These are phyloP conservation scores for Naganishia onofrii DNA, from an alignment of 768 basidiomycete genomes.

Conservation along the genomic window DNA sequence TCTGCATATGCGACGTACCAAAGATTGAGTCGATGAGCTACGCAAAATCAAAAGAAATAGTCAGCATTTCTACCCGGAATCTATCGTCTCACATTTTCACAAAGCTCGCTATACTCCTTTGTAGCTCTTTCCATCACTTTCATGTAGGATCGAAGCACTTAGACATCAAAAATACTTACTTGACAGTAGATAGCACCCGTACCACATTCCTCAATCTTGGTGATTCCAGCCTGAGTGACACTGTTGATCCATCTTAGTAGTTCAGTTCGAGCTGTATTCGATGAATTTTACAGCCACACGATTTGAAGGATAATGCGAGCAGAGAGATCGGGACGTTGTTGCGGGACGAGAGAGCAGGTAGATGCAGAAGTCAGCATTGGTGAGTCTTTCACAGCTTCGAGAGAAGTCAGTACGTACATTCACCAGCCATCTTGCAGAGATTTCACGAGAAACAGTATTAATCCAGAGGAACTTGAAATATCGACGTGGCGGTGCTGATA, in stretches of 20 bases:
- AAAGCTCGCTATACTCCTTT: too few species aligned
- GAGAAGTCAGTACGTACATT: not conserved
- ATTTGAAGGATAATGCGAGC: not conserved
- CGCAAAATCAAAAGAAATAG: not conserved
- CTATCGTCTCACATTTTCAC: not conserved
- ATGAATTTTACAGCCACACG: not conserved
- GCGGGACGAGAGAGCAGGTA: not conserved
- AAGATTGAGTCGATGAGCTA: conserved; percentile 86
- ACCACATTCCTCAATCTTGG: conserved; percentile 74
- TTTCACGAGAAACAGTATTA: not conserved
- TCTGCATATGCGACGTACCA: conserved; percentile 58
- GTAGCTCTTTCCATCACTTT: not conserved
- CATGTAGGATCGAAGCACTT: not conserved
- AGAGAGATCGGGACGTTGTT: too few species aligned
- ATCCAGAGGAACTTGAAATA: too few species aligned
- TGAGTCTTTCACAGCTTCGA: not conserved
- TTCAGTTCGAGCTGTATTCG: conserved; percentile 60
- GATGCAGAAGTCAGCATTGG: not conserved
- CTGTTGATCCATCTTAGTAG: conserved; percentile 91
- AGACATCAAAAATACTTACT: conserved; percentile 38
- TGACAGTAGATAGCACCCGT: conserved; percentile 92
- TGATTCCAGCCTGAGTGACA: conserved; percentile 71
- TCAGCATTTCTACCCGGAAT: not conserved
- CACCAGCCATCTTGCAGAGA: conserved; percentile 1
- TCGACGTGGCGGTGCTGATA: too few species aligned